Evolutionary conservation across 768 basidiomycete genomes (phyloP).

Genomic region (Butyriboletus loyo): DNA sequence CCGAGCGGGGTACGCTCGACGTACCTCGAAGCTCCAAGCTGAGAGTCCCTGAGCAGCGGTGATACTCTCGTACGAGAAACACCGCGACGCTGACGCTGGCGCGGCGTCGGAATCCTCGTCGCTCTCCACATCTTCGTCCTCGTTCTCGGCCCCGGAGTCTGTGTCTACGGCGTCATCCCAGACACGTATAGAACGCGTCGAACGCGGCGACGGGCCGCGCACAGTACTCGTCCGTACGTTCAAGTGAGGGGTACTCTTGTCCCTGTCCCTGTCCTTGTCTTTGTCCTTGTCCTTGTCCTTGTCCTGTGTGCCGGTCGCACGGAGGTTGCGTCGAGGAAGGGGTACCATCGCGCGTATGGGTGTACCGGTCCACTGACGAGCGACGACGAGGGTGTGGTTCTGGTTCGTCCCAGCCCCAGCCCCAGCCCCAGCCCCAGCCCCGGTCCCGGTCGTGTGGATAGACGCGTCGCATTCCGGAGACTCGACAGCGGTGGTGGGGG

Average conservation of each 20-base stretch:
- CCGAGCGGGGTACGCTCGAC: background rate
- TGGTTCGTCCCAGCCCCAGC: background rate
- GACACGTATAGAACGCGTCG: background rate
- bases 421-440: no score
- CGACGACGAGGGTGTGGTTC: background rate
- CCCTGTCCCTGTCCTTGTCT: no score
- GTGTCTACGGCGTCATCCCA: background rate
- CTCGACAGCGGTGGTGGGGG: background rate
- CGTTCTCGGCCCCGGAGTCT: background rate
- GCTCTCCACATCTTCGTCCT: background rate
- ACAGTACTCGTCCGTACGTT: background rate
- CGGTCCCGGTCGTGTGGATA: background rate
- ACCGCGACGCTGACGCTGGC: background rate
- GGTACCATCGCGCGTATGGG: constrained; percentile 25
- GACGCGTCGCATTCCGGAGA: background rate
- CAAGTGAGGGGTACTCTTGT: no score
- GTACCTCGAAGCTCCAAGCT: constrained; percentile 31
- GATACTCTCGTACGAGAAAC: constrained; percentile 27
- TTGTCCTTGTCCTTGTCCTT: no score
- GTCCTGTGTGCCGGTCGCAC: background rate
- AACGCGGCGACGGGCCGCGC: background rate
- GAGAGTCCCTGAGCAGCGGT: constrained; percentile 22
- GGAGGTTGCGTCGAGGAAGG: constrained; percentile 14
- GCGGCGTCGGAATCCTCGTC: background rate
- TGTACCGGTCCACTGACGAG: constrained; percentile 14